Base-by-base conservation (phyloP, 441 rosid genomes). In the Metrosideros polymorpha region DNA sequence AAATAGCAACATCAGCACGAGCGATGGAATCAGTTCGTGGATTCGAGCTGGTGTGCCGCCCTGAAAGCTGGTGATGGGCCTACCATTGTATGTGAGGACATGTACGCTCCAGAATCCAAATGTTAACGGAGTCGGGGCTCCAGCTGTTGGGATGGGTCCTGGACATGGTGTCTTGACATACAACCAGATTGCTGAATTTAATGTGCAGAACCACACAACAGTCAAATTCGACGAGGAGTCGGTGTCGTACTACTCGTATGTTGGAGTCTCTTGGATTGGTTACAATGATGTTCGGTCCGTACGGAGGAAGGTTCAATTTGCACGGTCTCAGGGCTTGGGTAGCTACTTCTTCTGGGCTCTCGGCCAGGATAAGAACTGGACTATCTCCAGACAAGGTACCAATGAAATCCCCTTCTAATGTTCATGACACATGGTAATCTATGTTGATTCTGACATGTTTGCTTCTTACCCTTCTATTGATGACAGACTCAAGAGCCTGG, bases 321-420 rank as follows among this genome's bases (percentile, higher is more conserved):
- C 93, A 1, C 83, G 82, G 84, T 79, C 61, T 6, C 66, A 13
- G 57, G 89, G 89, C 66, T 86, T 93, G 83, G 88, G 89, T 35
- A 94, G 95, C 12, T 94, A 89, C 79, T 91, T 91, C 89, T 91
- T 93, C 77, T 93, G 93, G 94, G 93, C 91, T 45, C 86, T 92
- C 8, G 92, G 93, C 24, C 89, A 83, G 85, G 94, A 92, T 43
- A 57, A 45, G 82, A 63, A 89, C 27, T 89, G 89, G 86, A 89
- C 85, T 10, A 82, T 92, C 63, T 89, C 92, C 1, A 87, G 47
- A 59, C 77, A 66, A 85, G 93, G 92, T 92, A 88, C 17, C 45
- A 10, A 39, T 22, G n/a, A 71, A 71, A 71, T 35, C n/a, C 35
- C 47, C 79, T 18, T 63, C 42, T 39, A 71, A 35, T 10, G 79